Evolutionary conservation across 495 filamentous ascomycete species (phyloP).

Genomic region (Aspergillus ellipticus): DNA sequence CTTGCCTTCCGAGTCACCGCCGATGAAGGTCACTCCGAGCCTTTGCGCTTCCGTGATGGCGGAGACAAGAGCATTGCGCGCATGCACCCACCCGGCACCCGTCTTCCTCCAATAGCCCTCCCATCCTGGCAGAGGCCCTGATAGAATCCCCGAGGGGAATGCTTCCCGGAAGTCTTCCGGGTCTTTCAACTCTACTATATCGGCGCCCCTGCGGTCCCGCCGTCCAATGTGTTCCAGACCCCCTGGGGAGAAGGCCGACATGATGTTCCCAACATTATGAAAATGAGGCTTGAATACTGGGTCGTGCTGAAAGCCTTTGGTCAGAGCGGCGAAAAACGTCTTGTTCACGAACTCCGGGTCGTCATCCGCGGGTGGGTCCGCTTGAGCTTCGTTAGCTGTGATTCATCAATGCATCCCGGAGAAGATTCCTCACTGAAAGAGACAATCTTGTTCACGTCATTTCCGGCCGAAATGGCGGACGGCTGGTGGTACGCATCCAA

Average conservation of each 20-base stretch:
- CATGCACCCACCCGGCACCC: slow-evolving; percentile 52
- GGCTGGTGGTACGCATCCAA: slow-evolving; percentile 45
- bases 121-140: slow-evolving; percentile 48
- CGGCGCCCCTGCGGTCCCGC: slow-evolving; percentile 28
- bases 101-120: slow-evolving; percentile 42
- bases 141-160: slow-evolving; percentile 43
- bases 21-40: slow-evolving; percentile 44
- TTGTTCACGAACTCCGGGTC: slow-evolving; percentile 7
- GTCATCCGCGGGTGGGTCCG: background rate
- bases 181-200: slow-evolving; percentile 23
- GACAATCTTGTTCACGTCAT: slow-evolving; percentile 55
- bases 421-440: slow-evolving; percentile 10
- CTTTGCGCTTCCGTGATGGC: slow-evolving; percentile 39
- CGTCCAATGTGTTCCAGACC: slow-evolving; percentile 16
- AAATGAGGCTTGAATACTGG: slow-evolving; percentile 46
- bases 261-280: slow-evolving; percentile 46
- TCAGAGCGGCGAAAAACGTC: slow-evolving; percentile 20
- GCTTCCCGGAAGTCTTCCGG: slow-evolving; percentile 48
- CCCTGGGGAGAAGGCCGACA: slow-evolving; percentile 34
- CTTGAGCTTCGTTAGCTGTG: background rate
- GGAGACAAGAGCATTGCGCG: slow-evolving; percentile 40
- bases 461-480: slow-evolving; percentile 49
- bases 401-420: background rate
- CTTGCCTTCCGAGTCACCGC: slow-evolving; percentile 32
- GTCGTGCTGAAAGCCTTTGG: slow-evolving; percentile 43